These are phyloP conservation scores for Ochetophila trinervis DNA, from an alignment of 306 rosid genomes.

Conservation along the genomic window DNA sequence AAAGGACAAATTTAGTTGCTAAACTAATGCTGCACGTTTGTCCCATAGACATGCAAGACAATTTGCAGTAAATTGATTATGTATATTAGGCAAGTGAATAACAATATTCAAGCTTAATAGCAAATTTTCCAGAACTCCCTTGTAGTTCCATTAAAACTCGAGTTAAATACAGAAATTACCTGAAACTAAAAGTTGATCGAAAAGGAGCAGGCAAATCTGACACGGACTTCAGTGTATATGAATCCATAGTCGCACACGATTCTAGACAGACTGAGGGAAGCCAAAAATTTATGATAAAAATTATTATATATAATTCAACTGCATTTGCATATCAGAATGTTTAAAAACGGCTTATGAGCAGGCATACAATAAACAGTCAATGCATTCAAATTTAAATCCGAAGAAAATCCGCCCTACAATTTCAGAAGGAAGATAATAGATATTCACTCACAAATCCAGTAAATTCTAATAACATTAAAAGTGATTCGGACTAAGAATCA, in stretches of 20 bases:
- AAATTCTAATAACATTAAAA: not conserved
- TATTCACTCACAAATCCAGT: not conserved
- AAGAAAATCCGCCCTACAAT: not conserved
- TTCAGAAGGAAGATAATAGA: not conserved
- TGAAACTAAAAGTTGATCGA: slow-evolving; percentile 75
- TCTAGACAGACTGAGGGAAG: slow-evolving; percentile 25
- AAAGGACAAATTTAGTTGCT: not conserved
- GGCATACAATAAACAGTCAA: not conserved
- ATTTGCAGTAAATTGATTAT: not conserved
- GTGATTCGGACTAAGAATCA: not conserved
- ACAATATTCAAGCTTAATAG: slow-evolving; percentile 1
- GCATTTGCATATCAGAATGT: not conserved
- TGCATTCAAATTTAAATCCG: not conserved
- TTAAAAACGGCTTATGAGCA: not conserved
- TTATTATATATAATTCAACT: not conserved
- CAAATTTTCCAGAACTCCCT: slow-evolving; percentile 17
- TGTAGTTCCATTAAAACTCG: not conserved
- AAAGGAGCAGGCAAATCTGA: slow-evolving; percentile 72
- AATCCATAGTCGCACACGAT: slow-evolving; percentile 48
- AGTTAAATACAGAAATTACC: slow-evolving; percentile 39
- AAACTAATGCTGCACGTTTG: not conserved
- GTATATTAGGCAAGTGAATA: not conserved
- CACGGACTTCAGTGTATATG: slow-evolving; percentile 73
- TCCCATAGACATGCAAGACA: not conserved
- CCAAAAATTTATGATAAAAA: not conserved